A percentile compares a stretch with the other conserved stretches of the same genome.
These are phyloP conservation scores for Arabis alpina DNA, from an alignment of 345 rosid genomes.

Conservation along the genomic window DNA sequence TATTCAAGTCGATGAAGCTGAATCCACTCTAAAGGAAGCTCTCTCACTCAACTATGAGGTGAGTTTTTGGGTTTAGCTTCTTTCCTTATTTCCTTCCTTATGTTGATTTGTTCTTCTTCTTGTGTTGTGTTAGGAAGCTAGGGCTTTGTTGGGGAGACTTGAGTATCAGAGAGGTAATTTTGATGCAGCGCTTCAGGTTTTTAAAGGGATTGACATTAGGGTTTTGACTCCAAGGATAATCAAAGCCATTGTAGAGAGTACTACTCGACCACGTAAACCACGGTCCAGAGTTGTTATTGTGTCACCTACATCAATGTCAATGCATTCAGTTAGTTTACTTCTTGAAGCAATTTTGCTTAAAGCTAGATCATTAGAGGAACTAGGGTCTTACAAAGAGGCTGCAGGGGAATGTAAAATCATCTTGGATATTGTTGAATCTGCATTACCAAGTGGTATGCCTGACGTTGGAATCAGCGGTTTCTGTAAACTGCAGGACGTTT, in stretches of 20 bases:
- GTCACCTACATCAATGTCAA: conserved; percentile 64
- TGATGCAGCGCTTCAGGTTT: conserved; percentile 95
- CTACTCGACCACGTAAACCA: conserved; percentile 58
- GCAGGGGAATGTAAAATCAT: conserved; percentile 86
- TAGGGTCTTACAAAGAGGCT: conserved; percentile 72
- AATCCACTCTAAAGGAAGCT: conserved; percentile 94
- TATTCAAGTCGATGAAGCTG: conserved; percentile 87
- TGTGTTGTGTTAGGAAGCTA: conserved; percentile 75
- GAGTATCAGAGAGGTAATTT: conserved; percentile 92
- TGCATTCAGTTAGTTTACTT: conserved; percentile 91
- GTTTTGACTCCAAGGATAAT: conserved; percentile 70
- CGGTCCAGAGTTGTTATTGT: conserved; percentile 57
- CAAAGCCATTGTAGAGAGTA: conserved; percentile 59
- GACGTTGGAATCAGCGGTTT: conserved; percentile 54
- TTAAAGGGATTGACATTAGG: conserved; percentile 82
- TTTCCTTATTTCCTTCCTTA: neutral
- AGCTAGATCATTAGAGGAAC: conserved; percentile 80
- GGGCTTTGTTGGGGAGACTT: conserved; percentile 93
- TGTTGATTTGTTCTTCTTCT: neutral
- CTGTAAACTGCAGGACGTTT: conserved; percentile 79
- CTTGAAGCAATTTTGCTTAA: conserved; percentile 91
- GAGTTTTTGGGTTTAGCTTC: neutral
- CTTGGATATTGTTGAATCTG: conserved; percentile 72
- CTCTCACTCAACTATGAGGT: conserved; percentile 98
- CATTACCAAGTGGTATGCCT: conserved; percentile 73